These are phyloP conservation scores for Nepenthes mirabilis DNA, from an alignment of 148 eudicot genomes.

Conservation along the genomic window DNA sequence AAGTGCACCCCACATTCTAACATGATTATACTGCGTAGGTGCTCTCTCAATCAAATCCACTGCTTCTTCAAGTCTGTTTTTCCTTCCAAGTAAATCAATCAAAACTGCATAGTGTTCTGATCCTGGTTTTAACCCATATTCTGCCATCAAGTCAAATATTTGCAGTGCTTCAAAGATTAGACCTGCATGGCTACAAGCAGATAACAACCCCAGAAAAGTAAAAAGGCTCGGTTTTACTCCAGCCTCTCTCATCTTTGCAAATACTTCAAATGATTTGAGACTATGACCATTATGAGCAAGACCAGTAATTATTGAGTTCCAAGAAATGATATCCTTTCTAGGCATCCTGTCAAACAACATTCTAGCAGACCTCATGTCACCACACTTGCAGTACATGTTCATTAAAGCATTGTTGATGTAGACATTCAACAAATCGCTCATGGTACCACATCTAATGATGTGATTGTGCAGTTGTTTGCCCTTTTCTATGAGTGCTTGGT, in stretches of 20 bases:
- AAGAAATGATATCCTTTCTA: slow-evolving; percentile 42
- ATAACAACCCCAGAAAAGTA: slow-evolving; percentile 52
- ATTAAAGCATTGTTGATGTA: slow-evolving; percentile 50
- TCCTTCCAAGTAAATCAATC: slow-evolving; percentile 73
- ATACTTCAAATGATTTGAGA: slow-evolving; percentile 31
- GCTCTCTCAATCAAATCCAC: slow-evolving; percentile 32
- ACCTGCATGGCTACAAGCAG: slow-evolving; percentile 61
- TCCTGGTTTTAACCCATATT: slow-evolving; percentile 30
- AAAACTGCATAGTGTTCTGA: slow-evolving; percentile 46
- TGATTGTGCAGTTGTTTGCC: slow-evolving; percentile 63
- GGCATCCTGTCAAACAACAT: slow-evolving; percentile 33
- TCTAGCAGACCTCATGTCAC: slow-evolving; percentile 46
- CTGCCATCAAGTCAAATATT: slow-evolving; percentile 28
- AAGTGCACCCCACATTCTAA: slow-evolving; percentile 66
- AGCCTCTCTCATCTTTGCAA: slow-evolving; percentile 34
- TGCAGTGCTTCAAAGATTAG: slow-evolving; percentile 35
- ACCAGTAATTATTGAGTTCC: slow-evolving; percentile 67
- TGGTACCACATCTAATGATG: slow-evolving; percentile 22
- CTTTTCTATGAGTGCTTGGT: slow-evolving; percentile 33
- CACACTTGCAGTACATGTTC: slow-evolving; percentile 69
- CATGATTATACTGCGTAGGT: slow-evolving; percentile 30
- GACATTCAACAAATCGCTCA: slow-evolving; percentile 16
- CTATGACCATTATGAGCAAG: slow-evolving; percentile 57
- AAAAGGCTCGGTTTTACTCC: slow-evolving; percentile 39
- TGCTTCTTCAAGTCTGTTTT: slow-evolving; percentile 48